phyloP scores from a whole-genome alignment of 73 alveolate genomes.

The Paramecium sexaurelia region DNA sequence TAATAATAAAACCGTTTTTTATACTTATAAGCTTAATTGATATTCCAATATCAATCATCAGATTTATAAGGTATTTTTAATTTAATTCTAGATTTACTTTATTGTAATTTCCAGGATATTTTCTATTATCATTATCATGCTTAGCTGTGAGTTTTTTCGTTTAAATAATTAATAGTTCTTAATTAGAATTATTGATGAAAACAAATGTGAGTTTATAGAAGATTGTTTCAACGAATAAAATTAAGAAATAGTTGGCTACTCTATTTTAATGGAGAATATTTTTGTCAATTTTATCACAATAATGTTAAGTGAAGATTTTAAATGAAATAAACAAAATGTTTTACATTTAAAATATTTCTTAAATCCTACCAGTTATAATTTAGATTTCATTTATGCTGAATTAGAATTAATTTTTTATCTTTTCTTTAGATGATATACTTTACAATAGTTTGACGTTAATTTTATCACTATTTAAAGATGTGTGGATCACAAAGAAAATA shows the following conservation, averaged over 20 bases:
- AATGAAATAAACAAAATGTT: background rate
- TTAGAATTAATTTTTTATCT: background rate
- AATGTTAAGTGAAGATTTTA: background rate
- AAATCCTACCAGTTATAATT: background rate
- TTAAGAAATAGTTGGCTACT: background rate
- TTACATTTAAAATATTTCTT: background rate
- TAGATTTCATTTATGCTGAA: background rate
- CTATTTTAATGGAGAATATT: background rate
- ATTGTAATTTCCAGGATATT: background rate
- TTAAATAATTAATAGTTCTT: background rate
- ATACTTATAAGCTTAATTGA: background rate
- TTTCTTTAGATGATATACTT: background rate
- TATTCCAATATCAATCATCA: background rate
- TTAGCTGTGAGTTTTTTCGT: background rate
- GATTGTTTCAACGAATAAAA: background rate
- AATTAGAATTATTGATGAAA: background rate
- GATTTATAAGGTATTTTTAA: background rate
- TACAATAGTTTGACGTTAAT: background rate
- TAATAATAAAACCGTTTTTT: background rate
- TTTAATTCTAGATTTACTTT: background rate
- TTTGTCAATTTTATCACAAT: background rate
- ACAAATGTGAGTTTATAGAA: background rate
- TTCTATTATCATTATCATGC: background rate
- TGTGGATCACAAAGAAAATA: background rate
- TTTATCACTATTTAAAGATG: background rate